These are phyloP conservation scores for Carnegiea gigantea DNA, from an alignment of 179 eudicot genomes.

Conservation along the genomic window DNA sequence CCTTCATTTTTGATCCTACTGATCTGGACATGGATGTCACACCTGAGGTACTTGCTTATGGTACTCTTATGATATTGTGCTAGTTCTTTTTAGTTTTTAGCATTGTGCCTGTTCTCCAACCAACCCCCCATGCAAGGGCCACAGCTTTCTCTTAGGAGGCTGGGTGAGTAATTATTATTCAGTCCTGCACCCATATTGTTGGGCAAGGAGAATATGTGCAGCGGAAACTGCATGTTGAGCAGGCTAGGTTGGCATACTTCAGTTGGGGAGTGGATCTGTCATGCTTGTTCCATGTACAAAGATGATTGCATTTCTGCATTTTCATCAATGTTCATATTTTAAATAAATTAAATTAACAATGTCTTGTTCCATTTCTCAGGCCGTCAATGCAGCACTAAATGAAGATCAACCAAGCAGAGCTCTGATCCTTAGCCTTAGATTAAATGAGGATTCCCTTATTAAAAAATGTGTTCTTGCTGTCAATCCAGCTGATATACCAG, in stretches of 20 bases:
- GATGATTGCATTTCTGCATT: not conserved
- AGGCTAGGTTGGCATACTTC: not conserved
- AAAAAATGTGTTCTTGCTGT: constrained; percentile 77
- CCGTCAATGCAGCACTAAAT: constrained; percentile 75
- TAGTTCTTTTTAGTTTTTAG: not conserved
- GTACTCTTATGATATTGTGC: not conserved
- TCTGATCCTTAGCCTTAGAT: constrained; percentile 76
- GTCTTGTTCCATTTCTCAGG: constrained; percentile 44
- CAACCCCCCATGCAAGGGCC: no score
- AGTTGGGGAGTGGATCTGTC: not conserved
- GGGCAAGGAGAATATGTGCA: no score
- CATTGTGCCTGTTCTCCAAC: no score
- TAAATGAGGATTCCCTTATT: constrained; percentile 76
- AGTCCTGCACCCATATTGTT: no score
- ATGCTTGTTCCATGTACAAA: not conserved
- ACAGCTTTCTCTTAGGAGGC: no score
- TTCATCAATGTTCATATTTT: not conserved
- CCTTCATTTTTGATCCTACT: constrained; percentile 93
- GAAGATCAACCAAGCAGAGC: constrained; percentile 81
- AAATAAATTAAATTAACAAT: not conserved
- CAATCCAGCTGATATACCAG: constrained; percentile 65
- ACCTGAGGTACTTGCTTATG: constrained; percentile 66
- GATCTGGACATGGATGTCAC: constrained; percentile 97
- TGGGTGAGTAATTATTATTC: no score
- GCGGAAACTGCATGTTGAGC: not conserved